Evolutionary conservation across 371 early-diverging fungal genomes (phyloP).

Genomic region (Mortierella sp.): DNA sequence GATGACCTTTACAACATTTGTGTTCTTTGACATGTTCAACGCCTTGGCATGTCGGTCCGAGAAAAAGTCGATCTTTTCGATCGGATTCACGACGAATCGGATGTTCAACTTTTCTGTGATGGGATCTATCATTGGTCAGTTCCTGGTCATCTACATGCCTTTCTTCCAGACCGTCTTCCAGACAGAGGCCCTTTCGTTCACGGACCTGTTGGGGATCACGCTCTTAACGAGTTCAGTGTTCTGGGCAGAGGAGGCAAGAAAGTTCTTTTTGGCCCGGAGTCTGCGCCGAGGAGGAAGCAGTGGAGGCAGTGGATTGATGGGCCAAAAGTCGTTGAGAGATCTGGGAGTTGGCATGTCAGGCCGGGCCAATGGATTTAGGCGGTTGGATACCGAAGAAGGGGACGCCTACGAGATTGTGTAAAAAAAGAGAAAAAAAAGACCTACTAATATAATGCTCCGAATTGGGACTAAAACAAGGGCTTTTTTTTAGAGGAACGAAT

Average conservation of each 20-base stretch:
- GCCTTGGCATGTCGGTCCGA: conserved; percentile 91
- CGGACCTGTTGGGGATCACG: conserved; percentile 75
- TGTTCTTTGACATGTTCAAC: conserved; percentile 96
- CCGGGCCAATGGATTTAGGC: conserved; percentile 32
- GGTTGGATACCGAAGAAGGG: conserved; percentile 42
- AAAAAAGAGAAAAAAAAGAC: not conserved
- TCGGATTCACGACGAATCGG: conserved; percentile 86
- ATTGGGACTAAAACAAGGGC: too few relatives aligned
- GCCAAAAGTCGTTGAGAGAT: conserved; percentile 15
- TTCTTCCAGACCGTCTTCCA: conserved; percentile 94
- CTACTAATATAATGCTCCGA: not conserved
- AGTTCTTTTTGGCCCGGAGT: conserved; percentile 56
- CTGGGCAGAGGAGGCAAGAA: conserved; percentile 83
- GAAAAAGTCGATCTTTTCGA: conserved; percentile 80
- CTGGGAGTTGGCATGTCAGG: conserved; percentile 22
- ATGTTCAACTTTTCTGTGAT: conserved; percentile 89
- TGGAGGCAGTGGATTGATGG: too few relatives aligned
- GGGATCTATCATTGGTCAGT: conserved; percentile 85
- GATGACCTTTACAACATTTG: conserved; percentile 97
- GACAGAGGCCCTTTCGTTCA: conserved; percentile 82
- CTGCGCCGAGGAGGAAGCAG: conserved; percentile 2
- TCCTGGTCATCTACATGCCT: conserved; percentile 90
- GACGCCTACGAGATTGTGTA: conserved; percentile 52
- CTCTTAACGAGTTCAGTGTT: conserved; percentile 78
- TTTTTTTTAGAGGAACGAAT: too few relatives aligned